A percentile compares a stretch with the other conserved stretches of the same genome.
phyloP scores from a whole-genome alignment of 75 land plant species.

The Pinus albicaulis region DNA sequence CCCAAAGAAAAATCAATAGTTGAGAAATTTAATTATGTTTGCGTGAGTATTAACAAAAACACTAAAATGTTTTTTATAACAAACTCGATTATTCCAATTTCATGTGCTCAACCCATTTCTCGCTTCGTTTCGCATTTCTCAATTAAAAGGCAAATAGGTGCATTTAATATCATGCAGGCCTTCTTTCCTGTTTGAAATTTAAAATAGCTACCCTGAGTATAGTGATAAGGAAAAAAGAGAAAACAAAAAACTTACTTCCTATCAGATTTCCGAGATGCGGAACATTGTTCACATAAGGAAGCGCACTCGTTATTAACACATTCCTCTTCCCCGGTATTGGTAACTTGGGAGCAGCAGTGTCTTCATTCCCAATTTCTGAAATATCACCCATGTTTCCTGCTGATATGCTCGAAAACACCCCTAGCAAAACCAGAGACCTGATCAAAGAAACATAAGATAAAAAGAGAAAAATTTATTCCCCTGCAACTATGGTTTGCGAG shows the following conservation, averaged over 20 bases:
- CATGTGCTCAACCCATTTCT: no score
- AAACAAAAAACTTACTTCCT: conserved; percentile 69
- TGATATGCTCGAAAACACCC: background rate
- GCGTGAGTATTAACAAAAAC: no score
- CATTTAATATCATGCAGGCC: background rate
- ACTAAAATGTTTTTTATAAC: no score
- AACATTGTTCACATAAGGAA: conserved; percentile 94
- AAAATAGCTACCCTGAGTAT: background rate
- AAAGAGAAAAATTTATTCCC: no score
- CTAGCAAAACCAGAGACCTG: background rate
- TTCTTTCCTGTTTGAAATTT: background rate
- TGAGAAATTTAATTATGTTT: no score
- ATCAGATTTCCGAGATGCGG: conserved; percentile 94
- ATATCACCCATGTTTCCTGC: background rate
- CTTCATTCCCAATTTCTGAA: background rate
- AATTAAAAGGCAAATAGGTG: background rate
- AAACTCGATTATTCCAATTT: no score
- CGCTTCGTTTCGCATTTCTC: background rate
- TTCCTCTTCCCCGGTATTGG: conserved; percentile 76
- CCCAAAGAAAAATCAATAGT: no score
- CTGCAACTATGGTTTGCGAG: no score
- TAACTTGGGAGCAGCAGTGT: conserved; percentile 16
- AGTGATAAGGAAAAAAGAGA: background rate
- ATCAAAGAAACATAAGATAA: no score
- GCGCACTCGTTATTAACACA: conserved; percentile 78